phyloP scores from a whole-genome alignment of 2,329 filamentous ascomycete species.

The Xylariales sp. region DNA sequence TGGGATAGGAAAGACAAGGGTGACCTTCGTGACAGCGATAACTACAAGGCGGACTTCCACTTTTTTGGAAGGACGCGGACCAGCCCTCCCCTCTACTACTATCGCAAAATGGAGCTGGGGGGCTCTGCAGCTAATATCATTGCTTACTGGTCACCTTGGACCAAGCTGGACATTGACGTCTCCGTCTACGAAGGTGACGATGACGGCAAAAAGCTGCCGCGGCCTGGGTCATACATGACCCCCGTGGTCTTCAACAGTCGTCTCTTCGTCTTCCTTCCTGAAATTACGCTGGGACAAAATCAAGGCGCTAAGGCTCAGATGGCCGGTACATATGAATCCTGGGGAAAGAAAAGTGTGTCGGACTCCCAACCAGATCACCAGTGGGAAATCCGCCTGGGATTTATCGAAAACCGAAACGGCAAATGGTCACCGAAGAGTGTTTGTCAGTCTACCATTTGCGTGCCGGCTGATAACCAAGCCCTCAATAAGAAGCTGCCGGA shows the following conservation, averaged over 20 bases:
- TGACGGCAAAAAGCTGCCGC: neutral
- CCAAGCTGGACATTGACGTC: neutral
- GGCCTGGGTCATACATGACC: neutral
- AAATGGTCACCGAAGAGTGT: neutral
- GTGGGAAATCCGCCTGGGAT: neutral
- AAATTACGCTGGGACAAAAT: neutral
- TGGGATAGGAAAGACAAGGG: conserved; percentile 1
- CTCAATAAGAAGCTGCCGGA: neutral
- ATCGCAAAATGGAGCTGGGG: neutral
- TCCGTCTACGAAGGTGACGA: neutral
- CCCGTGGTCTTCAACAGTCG: neutral
- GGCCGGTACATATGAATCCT: no score
- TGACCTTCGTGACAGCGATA: no score
- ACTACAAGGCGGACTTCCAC: neutral
- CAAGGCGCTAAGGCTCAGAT: no score
- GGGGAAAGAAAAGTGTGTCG: no score
- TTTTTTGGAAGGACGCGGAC: neutral
- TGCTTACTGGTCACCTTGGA: neutral
- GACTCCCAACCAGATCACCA: neutral
- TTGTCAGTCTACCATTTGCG: neutral
- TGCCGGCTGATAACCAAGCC: neutral
- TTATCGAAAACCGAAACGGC: neutral
- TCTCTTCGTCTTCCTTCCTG: neutral
- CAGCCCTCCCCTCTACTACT: neutral
- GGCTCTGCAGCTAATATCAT: neutral